A percentile compares a stretch with the other conserved stretches of the same genome.
Evolutionary conservation across 768 basidiomycete species (phyloP).

Genomic region (Russula abietina): DNA sequence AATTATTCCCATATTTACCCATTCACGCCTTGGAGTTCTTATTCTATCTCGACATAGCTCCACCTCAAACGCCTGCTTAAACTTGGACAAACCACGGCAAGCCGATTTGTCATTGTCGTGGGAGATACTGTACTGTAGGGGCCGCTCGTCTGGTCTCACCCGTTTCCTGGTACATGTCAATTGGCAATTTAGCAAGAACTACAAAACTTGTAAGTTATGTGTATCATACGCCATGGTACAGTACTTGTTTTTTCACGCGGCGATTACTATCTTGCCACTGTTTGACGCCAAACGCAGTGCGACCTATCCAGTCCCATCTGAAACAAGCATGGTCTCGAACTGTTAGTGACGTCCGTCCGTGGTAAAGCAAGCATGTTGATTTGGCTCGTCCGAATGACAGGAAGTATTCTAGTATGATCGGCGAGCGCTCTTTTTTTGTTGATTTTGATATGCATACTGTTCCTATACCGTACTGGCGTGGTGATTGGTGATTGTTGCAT

Average conservation of each 20-base stretch:
- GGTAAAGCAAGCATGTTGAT: neutral
- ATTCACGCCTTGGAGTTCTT: neutral
- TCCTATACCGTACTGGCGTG: neutral
- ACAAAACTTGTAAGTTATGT: no score
- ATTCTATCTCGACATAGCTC: neutral
- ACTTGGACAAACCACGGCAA: neutral
- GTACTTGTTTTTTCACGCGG: neutral
- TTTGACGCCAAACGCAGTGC: neutral
- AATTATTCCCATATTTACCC: neutral
- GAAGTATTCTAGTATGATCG: neutral
- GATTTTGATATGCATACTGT: neutral
- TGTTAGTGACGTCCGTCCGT: neutral
- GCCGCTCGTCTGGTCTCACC: neutral
- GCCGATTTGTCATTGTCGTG: constrained; percentile 1
- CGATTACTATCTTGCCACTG: no score
- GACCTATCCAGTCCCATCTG: neutral
- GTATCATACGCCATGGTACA: neutral
- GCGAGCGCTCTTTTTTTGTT: neutral
- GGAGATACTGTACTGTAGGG: neutral
- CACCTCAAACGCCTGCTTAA: neutral
- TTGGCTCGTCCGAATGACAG: neutral
- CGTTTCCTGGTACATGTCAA: neutral
- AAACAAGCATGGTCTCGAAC: neutral
- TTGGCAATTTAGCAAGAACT: constrained; percentile 2
- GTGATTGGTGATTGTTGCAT: no score